A percentile compares a stretch with the other conserved stretches of the same genome.
Evolutionary conservation across 1,284 basidiomycete genomes (phyloP).

Genomic region (Thecaphora thlaspeos): DNA sequence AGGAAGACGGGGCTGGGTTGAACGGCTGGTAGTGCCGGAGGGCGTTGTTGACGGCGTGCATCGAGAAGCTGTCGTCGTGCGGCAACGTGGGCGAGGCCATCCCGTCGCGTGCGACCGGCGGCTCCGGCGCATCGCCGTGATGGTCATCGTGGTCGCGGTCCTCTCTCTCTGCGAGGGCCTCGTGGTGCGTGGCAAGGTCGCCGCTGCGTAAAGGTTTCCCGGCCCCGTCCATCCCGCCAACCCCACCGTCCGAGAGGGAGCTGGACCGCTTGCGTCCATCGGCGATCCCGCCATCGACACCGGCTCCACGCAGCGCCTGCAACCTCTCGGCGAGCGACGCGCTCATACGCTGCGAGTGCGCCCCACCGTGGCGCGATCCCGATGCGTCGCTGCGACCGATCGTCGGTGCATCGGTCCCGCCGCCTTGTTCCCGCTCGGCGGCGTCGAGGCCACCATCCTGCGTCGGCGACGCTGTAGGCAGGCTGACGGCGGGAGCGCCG

Average conservation of each 20-base stretch:
- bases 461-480: too few species aligned
- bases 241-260: too few species aligned
- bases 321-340: background rate
- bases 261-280: too few species aligned
- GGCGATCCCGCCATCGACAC: conserved; percentile 1
- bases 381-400: background rate
- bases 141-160: background rate
- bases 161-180: conserved; percentile 11
- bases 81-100: conserved; percentile 1
- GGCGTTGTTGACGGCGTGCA: conserved; percentile 10
- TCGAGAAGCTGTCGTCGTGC: conserved; percentile 11
- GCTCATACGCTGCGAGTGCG: background rate
- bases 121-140: background rate
- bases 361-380: background rate
- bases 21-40: conserved; percentile 7
- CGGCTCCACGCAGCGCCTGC: background rate
- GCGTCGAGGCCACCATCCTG: too few species aligned
- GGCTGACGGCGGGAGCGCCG: too few species aligned
- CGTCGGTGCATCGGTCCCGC: too few species aligned
- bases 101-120: conserved; percentile 2
- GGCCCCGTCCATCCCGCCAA: too few species aligned
- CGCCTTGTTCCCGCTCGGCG: too few species aligned
- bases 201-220: conserved; percentile 1
- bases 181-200: conserved; percentile 18
- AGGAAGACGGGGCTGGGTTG: too few species aligned